Conservation (phyloP, 176 grass and related monocot genomes). For the Oryza nivara region DNA sequence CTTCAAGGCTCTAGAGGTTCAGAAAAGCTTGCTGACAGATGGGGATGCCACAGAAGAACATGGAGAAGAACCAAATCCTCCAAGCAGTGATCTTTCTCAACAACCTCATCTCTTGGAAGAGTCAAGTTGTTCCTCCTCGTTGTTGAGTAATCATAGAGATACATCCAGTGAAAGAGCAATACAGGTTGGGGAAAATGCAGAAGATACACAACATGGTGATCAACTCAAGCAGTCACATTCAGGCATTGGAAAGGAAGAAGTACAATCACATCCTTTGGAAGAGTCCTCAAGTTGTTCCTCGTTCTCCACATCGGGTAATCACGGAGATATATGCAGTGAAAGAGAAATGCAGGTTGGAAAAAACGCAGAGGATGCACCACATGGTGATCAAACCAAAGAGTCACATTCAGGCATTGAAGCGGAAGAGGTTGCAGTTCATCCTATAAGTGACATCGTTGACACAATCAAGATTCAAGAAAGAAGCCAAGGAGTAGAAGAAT, state of each 20-base stretch:
- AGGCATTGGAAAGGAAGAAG: constrained; percentile 37
- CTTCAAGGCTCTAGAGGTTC: constrained; percentile 28
- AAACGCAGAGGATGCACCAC: neutral
- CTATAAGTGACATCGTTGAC: constrained; percentile 21
- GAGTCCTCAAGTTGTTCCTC: constrained; percentile 36
- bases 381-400: no score
- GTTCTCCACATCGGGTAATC: constrained; percentile 9
- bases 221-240: constrained; percentile 22
- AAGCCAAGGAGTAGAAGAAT: constrained; percentile 15
- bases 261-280: constrained; percentile 13
- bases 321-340: constrained; percentile 25
- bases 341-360: neutral
- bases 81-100: constrained; percentile 10
- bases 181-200: constrained; percentile 14
- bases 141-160: constrained; percentile 26
- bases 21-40: constrained; percentile 40
- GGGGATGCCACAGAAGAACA: constrained; percentile 11
- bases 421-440: constrained; percentile 35
- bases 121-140: constrained; percentile 29
- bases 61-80: constrained; percentile 37
- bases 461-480: constrained; percentile 47
- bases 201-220: constrained; percentile 18
- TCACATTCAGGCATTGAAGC: neutral
- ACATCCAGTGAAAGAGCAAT: constrained; percentile 19
- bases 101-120: constrained; percentile 28